Conservation (phyloP, 345 rosid species). For the Salix caprea region DNA sequence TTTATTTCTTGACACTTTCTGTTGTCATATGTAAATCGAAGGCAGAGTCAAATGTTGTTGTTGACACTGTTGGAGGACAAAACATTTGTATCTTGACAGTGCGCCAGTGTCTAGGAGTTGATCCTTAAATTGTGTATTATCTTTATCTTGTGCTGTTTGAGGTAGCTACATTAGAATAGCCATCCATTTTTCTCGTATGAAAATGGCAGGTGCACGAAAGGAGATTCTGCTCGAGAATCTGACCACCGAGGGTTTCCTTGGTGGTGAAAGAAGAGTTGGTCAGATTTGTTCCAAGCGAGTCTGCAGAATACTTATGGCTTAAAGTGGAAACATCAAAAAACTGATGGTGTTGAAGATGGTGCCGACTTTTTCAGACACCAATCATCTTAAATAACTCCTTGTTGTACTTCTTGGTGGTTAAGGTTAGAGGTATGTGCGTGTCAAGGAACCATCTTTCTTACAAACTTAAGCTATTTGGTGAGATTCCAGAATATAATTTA, state of each 20-base stretch:
- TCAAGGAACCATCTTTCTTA: too few relatives aligned
- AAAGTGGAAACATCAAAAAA: slow-evolving; percentile 59
- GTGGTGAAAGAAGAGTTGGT: slow-evolving; percentile 71
- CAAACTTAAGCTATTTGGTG: too few relatives aligned
- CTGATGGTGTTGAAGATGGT: slow-evolving; percentile 85
- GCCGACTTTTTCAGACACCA: slow-evolving; percentile 62
- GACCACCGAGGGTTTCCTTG: slow-evolving; percentile 59
- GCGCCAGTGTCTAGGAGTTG: not conserved
- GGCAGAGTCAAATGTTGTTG: not conserved
- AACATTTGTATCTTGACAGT: not conserved
- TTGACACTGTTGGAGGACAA: not conserved
- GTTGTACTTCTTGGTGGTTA: not conserved
- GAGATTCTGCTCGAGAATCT: slow-evolving; percentile 79
- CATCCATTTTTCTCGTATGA: slow-evolving; percentile 1
- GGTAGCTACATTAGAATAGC: not conserved
- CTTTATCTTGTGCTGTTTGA: not conserved
- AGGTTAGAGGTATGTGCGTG: not conserved
- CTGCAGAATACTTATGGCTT: slow-evolving; percentile 80
- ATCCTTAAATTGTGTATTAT: not conserved
- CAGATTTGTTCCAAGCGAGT: slow-evolving; percentile 84
- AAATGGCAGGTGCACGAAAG: slow-evolving; percentile 68
- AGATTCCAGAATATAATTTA: too few relatives aligned
- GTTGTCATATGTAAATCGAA: not conserved
- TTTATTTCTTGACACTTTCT: not conserved
- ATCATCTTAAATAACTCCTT: slow-evolving; percentile 1